Evolutionary conservation across 2,329 filamentous ascomycete species (phyloP).

Genomic region (Diaporthe australafricana): DNA sequence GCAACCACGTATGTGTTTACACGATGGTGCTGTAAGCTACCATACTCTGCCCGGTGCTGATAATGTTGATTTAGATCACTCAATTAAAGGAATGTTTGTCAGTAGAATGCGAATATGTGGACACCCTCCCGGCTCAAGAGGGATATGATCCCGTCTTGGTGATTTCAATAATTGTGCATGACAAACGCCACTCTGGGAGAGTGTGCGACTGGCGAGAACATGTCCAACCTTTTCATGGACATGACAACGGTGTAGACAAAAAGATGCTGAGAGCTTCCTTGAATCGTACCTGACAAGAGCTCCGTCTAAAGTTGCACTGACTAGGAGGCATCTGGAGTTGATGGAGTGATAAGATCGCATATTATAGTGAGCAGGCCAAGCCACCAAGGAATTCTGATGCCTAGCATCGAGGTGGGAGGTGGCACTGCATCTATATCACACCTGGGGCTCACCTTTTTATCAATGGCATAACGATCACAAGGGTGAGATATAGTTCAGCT

Average conservation of each 20-base stretch:
- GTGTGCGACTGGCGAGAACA: neutral
- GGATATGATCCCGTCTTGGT: neutral
- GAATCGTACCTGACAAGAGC: no score
- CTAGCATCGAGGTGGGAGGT: no score
- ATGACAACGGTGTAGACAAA: no score
- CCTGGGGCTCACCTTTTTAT: neutral
- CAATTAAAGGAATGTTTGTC: no score
- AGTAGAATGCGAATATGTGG: no score
- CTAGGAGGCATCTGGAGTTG: neutral
- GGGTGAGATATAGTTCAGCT: neutral
- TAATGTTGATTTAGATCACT: no score
- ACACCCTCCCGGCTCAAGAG: neutral
- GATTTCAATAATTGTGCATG: neutral
- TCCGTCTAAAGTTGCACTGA: neutral
- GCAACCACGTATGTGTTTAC: no score
- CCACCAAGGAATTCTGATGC: neutral
- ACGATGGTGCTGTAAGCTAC: no score
- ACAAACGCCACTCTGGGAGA: neutral
- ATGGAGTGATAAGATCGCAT: constrained; percentile 1
- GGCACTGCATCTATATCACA: neutral
- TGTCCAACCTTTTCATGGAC: no score
- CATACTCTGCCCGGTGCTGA: no score
- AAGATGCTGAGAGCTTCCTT: no score
- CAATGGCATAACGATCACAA: no score
- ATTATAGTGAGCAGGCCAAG: neutral